Conservation (phyloP, 1,139 yeast species). For the Pichia sp. region DNA sequence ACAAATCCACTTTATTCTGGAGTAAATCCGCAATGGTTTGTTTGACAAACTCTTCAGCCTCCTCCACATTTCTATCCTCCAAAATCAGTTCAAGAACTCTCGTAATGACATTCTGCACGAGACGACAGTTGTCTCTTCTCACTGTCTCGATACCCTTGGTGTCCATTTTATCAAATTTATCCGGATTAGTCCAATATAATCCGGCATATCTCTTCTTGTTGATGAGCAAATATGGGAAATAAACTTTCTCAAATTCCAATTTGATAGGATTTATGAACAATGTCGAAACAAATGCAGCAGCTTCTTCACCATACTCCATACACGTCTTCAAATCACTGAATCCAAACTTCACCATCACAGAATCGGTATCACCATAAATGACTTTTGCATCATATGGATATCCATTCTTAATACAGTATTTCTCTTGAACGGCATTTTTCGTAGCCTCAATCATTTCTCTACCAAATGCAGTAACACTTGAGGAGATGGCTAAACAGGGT, state of each 20-base stretch:
- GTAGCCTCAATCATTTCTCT: conserved; percentile 95
- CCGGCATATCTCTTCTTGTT: conserved; percentile 98
- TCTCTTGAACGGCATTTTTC: conserved; percentile 74
- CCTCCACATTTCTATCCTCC: conserved; percentile 83
- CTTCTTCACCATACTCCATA: conserved; percentile 90
- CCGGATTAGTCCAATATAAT: conserved; percentile 86
- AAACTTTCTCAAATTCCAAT: conserved; percentile 93
- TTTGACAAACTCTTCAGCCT: conserved; percentile 80
- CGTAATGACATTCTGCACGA: conserved; percentile 92
- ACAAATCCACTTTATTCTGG: conserved; percentile 87
- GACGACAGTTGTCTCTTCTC: conserved; percentile 91
- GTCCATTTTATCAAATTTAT: conserved; percentile 92
- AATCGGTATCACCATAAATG: conserved; percentile 98
- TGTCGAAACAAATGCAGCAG: conserved; percentile 81
- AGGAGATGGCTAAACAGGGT: conserved; percentile 94
- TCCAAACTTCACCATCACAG: conserved; percentile 98
- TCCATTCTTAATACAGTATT: conserved; percentile 75
- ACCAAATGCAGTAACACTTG: conserved; percentile 93
- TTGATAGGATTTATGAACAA: conserved; percentile 82
- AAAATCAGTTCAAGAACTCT: conserved; percentile 79
- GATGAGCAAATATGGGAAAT: conserved; percentile 87
- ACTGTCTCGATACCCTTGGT: conserved; percentile 98
- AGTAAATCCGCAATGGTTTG: conserved; percentile 83
- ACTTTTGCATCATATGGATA: conserved; percentile 78
- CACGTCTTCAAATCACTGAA: conserved; percentile 72